Evolutionary conservation across 257 asterid genomes (phyloP).

Genomic region (Petrea volubilis): DNA sequence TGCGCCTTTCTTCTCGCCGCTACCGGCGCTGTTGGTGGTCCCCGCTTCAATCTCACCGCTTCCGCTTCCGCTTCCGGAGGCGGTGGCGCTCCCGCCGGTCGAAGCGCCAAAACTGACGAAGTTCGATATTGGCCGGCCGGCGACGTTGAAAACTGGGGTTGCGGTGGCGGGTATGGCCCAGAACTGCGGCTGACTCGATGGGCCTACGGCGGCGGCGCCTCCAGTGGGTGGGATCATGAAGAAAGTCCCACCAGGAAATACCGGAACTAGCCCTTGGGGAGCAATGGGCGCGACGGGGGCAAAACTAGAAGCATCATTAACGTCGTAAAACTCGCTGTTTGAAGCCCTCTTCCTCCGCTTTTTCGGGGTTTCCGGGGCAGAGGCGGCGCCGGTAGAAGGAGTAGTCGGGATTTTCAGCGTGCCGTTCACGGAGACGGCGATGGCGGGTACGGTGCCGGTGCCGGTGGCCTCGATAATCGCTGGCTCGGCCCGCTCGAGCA

Average conservation of each 20-base stretch:
- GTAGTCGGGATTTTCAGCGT: constrained; percentile 67
- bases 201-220: constrained; percentile 31
- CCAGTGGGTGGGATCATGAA: constrained; percentile 62
- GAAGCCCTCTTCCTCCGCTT: constrained; percentile 49
- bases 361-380: constrained; percentile 33
- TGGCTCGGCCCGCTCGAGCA: constrained; percentile 79
- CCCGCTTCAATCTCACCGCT: constrained; percentile 20
- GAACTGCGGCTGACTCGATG: constrained; percentile 56
- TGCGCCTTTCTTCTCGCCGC: constrained; percentile 23
- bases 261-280: constrained; percentile 69
- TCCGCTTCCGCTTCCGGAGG: constrained; percentile 10
- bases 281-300: constrained; percentile 70
- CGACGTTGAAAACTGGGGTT: constrained; percentile 53
- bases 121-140: constrained; percentile 51
- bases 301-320: constrained; percentile 42
- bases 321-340: constrained; percentile 59
- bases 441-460: constrained; percentile 77
- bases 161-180: constrained; percentile 83
- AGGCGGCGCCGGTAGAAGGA: constrained; percentile 20
- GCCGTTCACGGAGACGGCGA: constrained; percentile 81
- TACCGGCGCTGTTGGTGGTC: constrained; percentile 6
- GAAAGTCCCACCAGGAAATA: constrained; percentile 60
- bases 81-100: neutral
- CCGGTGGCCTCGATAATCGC: constrained; percentile 83
- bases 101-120: constrained; percentile 30